These are phyloP conservation scores for Thermochaetoides thermophila DNA, from an alignment of 495 filamentous ascomycete genomes.

Conservation along the genomic window DNA sequence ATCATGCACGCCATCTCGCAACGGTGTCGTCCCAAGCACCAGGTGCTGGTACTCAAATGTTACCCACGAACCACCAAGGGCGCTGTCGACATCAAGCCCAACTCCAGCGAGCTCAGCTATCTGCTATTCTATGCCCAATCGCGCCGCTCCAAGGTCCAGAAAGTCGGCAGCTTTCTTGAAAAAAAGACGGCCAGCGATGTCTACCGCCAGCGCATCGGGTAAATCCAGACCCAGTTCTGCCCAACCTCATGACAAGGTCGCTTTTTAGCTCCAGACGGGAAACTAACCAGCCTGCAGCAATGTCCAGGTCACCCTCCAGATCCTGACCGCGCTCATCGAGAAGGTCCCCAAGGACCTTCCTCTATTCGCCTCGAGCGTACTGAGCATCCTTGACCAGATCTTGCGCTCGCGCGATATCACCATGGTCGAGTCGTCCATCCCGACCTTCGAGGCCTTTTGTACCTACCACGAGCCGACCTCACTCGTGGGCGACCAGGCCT, in stretches of 20 bases:
- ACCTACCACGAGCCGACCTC: conserved; percentile 62
- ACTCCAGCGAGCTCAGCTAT: conserved; percentile 87
- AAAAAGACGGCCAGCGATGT: conserved; percentile 82
- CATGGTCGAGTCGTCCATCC: conserved; percentile 74
- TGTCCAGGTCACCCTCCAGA: conserved; percentile 83
- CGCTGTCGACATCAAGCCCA: conserved; percentile 78
- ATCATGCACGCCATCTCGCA: conserved; percentile 43
- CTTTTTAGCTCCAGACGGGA: too few relatives aligned
- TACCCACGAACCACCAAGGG: conserved; percentile 83
- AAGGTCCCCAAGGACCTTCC: conserved; percentile 81
- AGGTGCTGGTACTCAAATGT: conserved; percentile 84
- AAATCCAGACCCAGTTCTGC: conserved; percentile 17
- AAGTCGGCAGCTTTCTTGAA: conserved; percentile 81
- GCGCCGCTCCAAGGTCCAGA: conserved; percentile 82
- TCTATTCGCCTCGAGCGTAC: conserved; percentile 65
- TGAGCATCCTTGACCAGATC: conserved; percentile 64
- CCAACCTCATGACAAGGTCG: neutral
- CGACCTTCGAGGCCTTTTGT: conserved; percentile 74
- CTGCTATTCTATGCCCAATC: conserved; percentile 90
- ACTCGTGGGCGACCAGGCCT: conserved; percentile 66
- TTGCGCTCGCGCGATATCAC: conserved; percentile 68
- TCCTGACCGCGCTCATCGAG: conserved; percentile 75
- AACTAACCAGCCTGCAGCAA: conserved; percentile 40
- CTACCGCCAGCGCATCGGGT: conserved; percentile 67
- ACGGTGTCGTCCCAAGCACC: conserved; percentile 73